A percentile compares a stretch with the other conserved stretches of the same genome.
Conservation (phyloP, 352 stramenopile species). For the Elongisporangium anandrum region DNA sequence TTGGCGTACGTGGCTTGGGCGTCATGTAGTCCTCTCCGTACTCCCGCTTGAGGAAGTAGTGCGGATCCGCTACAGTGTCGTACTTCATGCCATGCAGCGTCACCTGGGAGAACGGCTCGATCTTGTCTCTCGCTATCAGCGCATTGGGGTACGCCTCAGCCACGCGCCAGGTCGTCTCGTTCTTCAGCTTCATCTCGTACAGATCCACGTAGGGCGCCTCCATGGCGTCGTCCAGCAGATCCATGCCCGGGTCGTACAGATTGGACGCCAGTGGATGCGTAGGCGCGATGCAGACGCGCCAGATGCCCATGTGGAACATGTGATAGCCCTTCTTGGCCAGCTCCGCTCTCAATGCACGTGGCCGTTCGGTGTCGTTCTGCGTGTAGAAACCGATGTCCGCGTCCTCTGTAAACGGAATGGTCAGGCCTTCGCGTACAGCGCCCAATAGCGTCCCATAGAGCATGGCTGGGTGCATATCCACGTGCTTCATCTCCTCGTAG, state of each 20-base stretch:
- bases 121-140: conserved; percentile 3
- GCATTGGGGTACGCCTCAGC: too few species aligned
- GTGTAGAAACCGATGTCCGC: conserved; percentile 22
- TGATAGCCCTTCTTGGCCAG: too few species aligned
- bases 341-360: too few species aligned
- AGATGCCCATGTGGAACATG: too few species aligned
- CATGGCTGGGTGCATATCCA: conserved; percentile 11
- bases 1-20: conserved; percentile 3
- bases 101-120: conserved; percentile 26
- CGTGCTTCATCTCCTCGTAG: conserved; percentile 16
- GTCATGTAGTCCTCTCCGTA: conserved; percentile 32
- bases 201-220: conserved; percentile 26
- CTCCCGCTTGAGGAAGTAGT: conserved; percentile 33
- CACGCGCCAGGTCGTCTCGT: too few species aligned
- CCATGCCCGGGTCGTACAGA: conserved; percentile 20
- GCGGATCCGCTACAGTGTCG: conserved; percentile 33
- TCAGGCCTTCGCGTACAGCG: conserved; percentile 23
- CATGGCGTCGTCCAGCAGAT: conserved; percentile 4
- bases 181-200: too few species aligned
- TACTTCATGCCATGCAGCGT: conserved; percentile 27
- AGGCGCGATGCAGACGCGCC: conserved; percentile 3
- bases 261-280: conserved; percentile 29
- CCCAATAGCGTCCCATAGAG: conserved; percentile 34
- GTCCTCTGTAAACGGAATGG: conserved; percentile 43
- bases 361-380: not conserved